Conservation (phyloP, 208 protist genomes). For the Wallacemonas sp. region DNA sequence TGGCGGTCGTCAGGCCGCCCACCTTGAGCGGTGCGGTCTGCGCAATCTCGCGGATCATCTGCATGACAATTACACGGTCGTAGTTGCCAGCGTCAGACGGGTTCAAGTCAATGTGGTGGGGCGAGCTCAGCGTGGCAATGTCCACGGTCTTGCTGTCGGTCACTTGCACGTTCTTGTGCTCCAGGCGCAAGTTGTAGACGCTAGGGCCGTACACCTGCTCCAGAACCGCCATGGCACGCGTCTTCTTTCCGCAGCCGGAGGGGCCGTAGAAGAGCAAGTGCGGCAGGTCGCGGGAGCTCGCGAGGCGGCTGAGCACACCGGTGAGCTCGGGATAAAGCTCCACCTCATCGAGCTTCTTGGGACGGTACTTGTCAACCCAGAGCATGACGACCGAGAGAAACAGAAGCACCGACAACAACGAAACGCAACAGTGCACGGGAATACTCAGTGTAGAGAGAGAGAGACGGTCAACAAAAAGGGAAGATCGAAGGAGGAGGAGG, state of each 20-base stretch:
- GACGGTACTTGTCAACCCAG: slow-evolving; percentile 99
- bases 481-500: too few species aligned
- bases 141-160: slow-evolving; percentile 96
- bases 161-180: slow-evolving; percentile 91
- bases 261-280: slow-evolving; percentile 98
- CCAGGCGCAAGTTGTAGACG: slow-evolving; percentile 84
- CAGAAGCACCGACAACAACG: slow-evolving; percentile 5
- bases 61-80: slow-evolving; percentile 98
- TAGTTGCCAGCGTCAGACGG: slow-evolving; percentile 97
- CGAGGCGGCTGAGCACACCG: slow-evolving; percentile 88
- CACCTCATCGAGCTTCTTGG: slow-evolving; percentile 94
- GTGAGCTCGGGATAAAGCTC: slow-evolving; percentile 95
- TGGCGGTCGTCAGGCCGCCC: slow-evolving; percentile 1
- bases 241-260: slow-evolving; percentile 96
- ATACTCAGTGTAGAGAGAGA: too few species aligned
- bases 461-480: too few species aligned
- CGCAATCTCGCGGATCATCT: slow-evolving; percentile 99
- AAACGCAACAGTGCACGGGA: too few species aligned
- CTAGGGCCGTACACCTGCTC: slow-evolving; percentile 94
- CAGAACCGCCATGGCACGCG: slow-evolving; percentile 94
- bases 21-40: slow-evolving; percentile 88
- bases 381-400: slow-evolving; percentile 76
- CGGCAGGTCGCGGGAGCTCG: slow-evolving; percentile 90
- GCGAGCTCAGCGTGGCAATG: slow-evolving; percentile 95
- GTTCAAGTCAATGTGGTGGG: slow-evolving; percentile 99